These are phyloP conservation scores for Chalciporus sphaerocephalus DNA, from an alignment of 768 basidiomycete genomes.

Conservation along the genomic window DNA sequence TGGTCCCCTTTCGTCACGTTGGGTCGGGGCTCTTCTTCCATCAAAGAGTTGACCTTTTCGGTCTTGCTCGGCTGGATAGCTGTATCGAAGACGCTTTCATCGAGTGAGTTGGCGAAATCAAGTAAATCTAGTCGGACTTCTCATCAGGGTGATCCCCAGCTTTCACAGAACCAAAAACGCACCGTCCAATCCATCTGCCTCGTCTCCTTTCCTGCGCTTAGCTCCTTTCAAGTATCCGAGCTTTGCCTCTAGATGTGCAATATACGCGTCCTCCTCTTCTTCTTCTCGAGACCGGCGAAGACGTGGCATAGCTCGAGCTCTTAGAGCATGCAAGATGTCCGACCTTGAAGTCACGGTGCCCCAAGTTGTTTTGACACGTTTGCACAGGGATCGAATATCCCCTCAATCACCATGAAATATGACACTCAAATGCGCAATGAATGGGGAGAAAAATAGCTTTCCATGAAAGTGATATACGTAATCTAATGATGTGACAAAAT, in stretches of 20 bases:
- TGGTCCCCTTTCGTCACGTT: constrained; percentile 32
- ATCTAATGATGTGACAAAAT: neutral
- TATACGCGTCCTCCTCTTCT: constrained; percentile 78
- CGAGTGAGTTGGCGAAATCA: constrained; percentile 41
- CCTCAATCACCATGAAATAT: too few species aligned
- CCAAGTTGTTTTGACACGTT: too few species aligned
- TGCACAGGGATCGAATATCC: too few species aligned
- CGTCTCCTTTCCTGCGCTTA: constrained; percentile 44
- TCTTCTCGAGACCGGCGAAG: constrained; percentile 39
- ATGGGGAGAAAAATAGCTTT: too few species aligned
- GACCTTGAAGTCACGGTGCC: too few species aligned
- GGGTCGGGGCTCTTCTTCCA: too few species aligned
- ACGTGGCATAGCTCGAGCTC: neutral
- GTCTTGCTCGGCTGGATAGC: neutral
- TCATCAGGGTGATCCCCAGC: neutral
- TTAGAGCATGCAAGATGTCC: too few species aligned
- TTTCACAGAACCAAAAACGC: constrained; percentile 15
- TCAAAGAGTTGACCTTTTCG: neutral
- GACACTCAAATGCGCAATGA: too few species aligned
- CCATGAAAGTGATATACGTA: neutral
- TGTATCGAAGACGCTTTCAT: constrained; percentile 2
- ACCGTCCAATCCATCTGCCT: constrained; percentile 87
- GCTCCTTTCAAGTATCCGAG: constrained; percentile 50
- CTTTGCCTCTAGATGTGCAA: constrained; percentile 75
- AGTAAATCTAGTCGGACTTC: constrained; percentile 43